These are phyloP conservation scores for Plasmodium vivax DNA, from an alignment of 169 alveolate genomes.

Conservation along the genomic window DNA sequence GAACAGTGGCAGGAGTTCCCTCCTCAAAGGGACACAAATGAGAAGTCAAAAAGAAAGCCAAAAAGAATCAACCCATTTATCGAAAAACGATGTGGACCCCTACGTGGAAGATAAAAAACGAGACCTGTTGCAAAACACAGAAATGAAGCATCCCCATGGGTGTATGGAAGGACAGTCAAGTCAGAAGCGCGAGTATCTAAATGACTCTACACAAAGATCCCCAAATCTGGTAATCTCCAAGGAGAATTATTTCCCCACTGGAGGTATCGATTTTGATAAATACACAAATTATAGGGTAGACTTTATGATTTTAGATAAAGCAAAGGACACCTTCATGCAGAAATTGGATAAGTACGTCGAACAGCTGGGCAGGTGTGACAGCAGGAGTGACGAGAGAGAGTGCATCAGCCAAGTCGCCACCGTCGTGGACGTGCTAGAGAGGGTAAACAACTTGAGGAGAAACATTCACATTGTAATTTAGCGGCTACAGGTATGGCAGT, in stretches of 20 bases:
- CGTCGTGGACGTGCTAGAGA: conserved; percentile 23
- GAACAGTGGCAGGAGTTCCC: neutral
- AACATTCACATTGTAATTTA: neutral
- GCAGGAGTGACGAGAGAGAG: conserved; percentile 32
- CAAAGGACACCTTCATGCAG: conserved; percentile 17
- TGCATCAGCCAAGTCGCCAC: neutral
- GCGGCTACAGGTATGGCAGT: neutral
- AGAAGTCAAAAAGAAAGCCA: neutral
- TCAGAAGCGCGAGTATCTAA: neutral
- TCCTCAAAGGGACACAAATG: neutral
- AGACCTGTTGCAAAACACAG: neutral
- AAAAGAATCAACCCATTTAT: neutral
- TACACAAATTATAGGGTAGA: conserved; percentile 35
- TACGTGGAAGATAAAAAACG: neutral
- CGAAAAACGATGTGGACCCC: neutral
- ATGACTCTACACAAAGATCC: neutral
- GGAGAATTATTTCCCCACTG: neutral
- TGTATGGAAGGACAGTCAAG: neutral
- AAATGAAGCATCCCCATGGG: neutral
- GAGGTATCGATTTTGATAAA: neutral
- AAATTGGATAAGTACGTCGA: conserved; percentile 30
- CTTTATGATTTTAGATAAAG: conserved; percentile 26
- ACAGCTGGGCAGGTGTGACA: neutral
- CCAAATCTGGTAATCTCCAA: conserved; percentile 5
- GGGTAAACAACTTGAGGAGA: conserved; percentile 26